phyloP scores from a whole-genome alignment of 306 rosid species.

The Senna tora region DNA sequence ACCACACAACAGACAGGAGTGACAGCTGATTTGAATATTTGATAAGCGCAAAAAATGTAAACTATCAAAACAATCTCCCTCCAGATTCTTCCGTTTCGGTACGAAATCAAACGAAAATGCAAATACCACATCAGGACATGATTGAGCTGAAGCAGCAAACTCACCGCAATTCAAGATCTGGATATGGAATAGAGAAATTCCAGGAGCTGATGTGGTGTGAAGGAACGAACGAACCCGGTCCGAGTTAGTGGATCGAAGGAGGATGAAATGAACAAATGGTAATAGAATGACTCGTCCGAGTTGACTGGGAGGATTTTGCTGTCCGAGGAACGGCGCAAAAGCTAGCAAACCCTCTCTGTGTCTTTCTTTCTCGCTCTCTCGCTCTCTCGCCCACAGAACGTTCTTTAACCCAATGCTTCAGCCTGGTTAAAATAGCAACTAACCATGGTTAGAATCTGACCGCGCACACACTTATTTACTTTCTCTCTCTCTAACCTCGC shows the following conservation, averaged over 20 bases:
- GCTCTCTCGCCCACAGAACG: conserved; percentile 5
- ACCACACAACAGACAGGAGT: not conserved
- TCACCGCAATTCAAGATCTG: conserved; percentile 65
- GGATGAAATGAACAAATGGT: conserved; percentile 1
- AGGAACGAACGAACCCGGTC: conserved; percentile 20
- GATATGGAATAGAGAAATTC: conserved; percentile 15
- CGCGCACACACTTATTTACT: not conserved
- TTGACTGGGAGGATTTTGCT: conserved; percentile 46
- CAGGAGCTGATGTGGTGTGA: not conserved
- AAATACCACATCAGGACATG: conserved; percentile 16
- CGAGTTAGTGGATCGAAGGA: conserved; percentile 23
- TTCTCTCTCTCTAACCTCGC: not conserved
- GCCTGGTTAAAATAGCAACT: conserved; percentile 50
- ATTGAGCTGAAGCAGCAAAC: conserved; percentile 42
- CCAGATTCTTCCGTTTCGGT: not conserved
- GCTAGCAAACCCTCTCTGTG: too few species aligned
- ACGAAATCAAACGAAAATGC: not conserved
- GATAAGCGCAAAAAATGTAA: not conserved
- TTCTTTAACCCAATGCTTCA: conserved; percentile 54
- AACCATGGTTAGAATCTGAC: conserved; percentile 49
- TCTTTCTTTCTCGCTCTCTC: not conserved
- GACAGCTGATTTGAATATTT: not conserved
- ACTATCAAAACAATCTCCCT: not conserved
- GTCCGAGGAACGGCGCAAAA: conserved; percentile 32
- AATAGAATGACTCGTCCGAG: conserved; percentile 54